Base-by-base conservation (phyloP, 2,329 filamentous ascomycete species). In the Diaporthe vexans region DNA sequence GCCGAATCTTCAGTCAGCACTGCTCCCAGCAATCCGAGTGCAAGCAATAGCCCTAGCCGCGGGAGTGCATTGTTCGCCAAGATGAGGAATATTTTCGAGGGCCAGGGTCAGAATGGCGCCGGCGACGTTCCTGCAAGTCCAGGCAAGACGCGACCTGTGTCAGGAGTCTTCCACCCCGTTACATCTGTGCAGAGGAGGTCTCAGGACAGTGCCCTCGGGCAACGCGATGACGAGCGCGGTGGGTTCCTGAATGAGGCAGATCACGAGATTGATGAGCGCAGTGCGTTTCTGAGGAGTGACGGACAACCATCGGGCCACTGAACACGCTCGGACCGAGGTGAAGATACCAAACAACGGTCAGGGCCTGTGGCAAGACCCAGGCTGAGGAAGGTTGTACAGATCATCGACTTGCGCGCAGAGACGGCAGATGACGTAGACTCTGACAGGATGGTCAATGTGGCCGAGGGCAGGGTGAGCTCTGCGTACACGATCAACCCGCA, bases 51-150 rank as follows among this genome's bases (percentile, higher is more conserved):
- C 35, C 43, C 74, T 26, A 57, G 26, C 58, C 29, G 70, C 11
- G 68, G 71, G 63, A 79, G 78, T 13, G 80, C 78, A 19, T 77
- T 86, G 26, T 85, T 86, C 78, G 80, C 83, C 69, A 81, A 81
- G 43, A 84, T 86, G 81, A 81, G 84, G 29, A 84, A 77, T 73
- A 82, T 86, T 54, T 86, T 86, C 70, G 84, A 86, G 76, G 73
- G 71, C 59, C 59, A 48, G 43, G 48, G n/a, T n/a, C 26, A 77
- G 24, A 73, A 67, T 52, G 72, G 65, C 54, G 73, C 21, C 63
- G 51, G 4, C 3, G 65, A n/a, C 56, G 40, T 15, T 26, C 70
- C 65, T 57, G 51, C 78, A 78, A 9, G 74, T 74, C n/a, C 77
- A 76, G 13, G 79, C 77, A 24, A 24, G 63, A 40, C 48, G 33